phyloP scores from a whole-genome alignment of 768 basidiomycete genomes.

The Rhodocollybia butyracea region DNA sequence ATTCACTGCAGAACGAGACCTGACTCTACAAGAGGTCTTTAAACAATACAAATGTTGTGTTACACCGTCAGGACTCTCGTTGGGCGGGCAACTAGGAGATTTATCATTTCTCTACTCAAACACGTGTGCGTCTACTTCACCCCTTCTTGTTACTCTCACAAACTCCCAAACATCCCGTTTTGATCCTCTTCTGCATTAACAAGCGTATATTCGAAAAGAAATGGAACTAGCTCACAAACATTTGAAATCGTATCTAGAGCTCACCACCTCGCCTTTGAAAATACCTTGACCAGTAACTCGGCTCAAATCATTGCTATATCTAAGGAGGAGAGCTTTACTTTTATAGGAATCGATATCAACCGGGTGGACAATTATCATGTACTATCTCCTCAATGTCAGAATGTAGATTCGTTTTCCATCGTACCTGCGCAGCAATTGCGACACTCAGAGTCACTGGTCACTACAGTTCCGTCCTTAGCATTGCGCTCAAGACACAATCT shows the following conservation, averaged over 20 bases:
- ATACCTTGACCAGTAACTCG: too few species aligned
- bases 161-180: too few species aligned
- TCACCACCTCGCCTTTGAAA: too few species aligned
- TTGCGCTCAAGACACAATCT: conserved; percentile 25
- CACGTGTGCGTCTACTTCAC: too few species aligned
- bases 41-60: not conserved
- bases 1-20: conserved; percentile 6
- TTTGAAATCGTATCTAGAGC: too few species aligned
- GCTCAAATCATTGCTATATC: too few species aligned
- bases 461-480: conserved; percentile 29
- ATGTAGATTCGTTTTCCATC: not conserved
- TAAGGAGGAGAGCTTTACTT: not conserved
- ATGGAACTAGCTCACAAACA: too few species aligned
- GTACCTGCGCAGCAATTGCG: conserved; percentile 3
- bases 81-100: not conserved
- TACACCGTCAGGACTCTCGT: not conserved
- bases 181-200: too few species aligned
- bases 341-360: not conserved
- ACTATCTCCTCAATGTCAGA: not conserved
- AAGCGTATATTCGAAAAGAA: too few species aligned
- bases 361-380: not conserved
- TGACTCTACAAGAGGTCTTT: not conserved
- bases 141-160: too few species aligned
- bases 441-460: conserved; percentile 23
- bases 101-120: too few species aligned